Evolutionary conservation across 2,329 filamentous ascomycete genomes (phyloP).

Genomic region (Rhinocladiella similis): DNA sequence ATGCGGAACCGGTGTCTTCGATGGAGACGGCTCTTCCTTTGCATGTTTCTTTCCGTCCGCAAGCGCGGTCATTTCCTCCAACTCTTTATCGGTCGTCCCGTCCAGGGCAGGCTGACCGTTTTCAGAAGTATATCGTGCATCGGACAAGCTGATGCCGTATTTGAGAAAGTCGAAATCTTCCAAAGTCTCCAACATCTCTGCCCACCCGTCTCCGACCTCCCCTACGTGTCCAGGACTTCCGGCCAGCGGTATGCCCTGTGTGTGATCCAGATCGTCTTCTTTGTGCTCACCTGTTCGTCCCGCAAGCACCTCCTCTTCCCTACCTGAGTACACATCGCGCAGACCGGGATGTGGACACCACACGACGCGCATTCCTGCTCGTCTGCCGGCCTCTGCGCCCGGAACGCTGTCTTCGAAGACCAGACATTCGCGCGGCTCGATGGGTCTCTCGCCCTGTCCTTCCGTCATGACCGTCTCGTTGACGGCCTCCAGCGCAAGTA

Average conservation of each 20-base stretch:
- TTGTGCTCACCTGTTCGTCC: conserved; percentile 73
- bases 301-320: conserved; percentile 79
- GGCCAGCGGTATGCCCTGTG: conserved; percentile 39
- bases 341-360: conserved; percentile 88
- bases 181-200: conserved; percentile 51
- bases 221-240: conserved; percentile 51
- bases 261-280: conserved; percentile 46
- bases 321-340: conserved; percentile 70
- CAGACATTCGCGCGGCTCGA: conserved; percentile 82
- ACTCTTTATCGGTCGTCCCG: conserved; percentile 28
- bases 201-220: conserved; percentile 62
- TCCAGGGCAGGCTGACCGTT: conserved; percentile 22
- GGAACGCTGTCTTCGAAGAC: conserved; percentile 96
- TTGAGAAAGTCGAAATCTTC: conserved; percentile 61
- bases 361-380: conserved; percentile 91
- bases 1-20: conserved; percentile 3
- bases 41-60: conserved; percentile 28
- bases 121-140: conserved; percentile 16
- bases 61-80: conserved; percentile 29
- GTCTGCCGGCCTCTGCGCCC: conserved; percentile 83
- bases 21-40: conserved; percentile 17
- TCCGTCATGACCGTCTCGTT: conserved; percentile 64
- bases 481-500: conserved; percentile 79
- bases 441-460: conserved; percentile 60
- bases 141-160: conserved; percentile 55